Percentiles rank a stretch among this genome's conserved stretches.
Conservation (phyloP, 192 early-diverging fungal species). For the Pilaira anomala region DNA sequence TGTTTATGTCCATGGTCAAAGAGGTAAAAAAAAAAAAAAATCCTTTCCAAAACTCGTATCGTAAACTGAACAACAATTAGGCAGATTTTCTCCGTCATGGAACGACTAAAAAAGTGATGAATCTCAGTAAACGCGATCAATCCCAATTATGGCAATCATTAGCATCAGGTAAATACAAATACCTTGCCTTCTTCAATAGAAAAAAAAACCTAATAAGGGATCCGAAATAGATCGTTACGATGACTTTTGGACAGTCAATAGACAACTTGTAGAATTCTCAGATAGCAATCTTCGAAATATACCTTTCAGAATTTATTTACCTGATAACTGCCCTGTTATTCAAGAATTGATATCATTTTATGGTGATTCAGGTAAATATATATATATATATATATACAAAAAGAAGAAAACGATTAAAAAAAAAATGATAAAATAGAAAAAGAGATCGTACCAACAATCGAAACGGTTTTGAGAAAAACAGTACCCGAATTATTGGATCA, state of each 20-base stretch:
- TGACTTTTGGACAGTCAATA: slow-evolving; percentile 63
- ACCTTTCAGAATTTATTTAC: slow-evolving; percentile 60
- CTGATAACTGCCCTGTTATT: slow-evolving; percentile 53
- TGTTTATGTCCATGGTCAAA: slow-evolving; percentile 87
- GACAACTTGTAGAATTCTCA: slow-evolving; percentile 41
- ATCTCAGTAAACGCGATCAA: slow-evolving; percentile 78
- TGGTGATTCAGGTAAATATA: slow-evolving; percentile 44
- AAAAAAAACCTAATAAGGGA: background rate
- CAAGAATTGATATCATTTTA: slow-evolving; percentile 59
- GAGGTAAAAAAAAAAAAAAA: slow-evolving; percentile 48
- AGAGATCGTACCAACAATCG: too few species aligned
- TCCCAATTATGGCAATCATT: slow-evolving; percentile 76
- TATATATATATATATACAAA: background rate
- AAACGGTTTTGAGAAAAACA: too few species aligned
- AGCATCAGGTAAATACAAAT: slow-evolving; percentile 43
- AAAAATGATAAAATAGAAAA: background rate
- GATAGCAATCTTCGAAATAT: slow-evolving; percentile 46
- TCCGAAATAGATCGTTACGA: slow-evolving; percentile 46
- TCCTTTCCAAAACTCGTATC: background rate
- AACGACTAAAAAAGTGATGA: slow-evolving; percentile 83
- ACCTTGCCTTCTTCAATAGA: background rate
- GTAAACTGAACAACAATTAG: slow-evolving; percentile 41
- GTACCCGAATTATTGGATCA: too few species aligned
- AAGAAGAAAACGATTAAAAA: background rate
- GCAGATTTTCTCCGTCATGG: slow-evolving; percentile 82